Percentiles rank a stretch among this genome's conserved stretches.
phyloP scores from a whole-genome alignment of 2,329 filamentous ascomycete species.

The Thelonectria blattea region DNA sequence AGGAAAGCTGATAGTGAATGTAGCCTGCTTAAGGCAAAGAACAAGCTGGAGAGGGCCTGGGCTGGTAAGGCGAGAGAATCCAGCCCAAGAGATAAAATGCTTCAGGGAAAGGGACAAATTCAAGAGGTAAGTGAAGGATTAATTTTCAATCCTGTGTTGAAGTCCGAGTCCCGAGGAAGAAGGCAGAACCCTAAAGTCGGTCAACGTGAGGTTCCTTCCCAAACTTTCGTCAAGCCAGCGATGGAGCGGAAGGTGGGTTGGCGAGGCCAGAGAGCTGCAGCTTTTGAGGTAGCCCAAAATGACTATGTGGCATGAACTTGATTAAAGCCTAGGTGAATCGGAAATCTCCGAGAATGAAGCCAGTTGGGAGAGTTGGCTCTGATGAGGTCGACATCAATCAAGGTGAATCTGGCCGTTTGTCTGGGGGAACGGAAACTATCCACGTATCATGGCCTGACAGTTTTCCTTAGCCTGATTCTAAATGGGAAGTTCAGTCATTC shows the following conservation, averaged over 20 bases:
- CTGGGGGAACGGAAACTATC: too few species aligned
- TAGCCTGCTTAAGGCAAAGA: not conserved
- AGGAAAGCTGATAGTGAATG: slow-evolving; percentile 9
- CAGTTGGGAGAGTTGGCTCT: too few species aligned
- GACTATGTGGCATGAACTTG: too few species aligned
- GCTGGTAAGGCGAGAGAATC: slow-evolving; percentile 10
- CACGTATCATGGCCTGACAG: too few species aligned
- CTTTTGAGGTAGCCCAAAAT: too few species aligned
- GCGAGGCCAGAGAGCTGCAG: not conserved
- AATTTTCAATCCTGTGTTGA: not conserved
- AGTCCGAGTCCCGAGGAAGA: not conserved
- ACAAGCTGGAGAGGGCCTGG: slow-evolving; percentile 1
- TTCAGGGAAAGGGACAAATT: not conserved
- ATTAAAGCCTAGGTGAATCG: too few species aligned
- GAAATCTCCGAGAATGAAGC: too few species aligned
- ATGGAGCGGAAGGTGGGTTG: too few species aligned
- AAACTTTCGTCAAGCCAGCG: not conserved
- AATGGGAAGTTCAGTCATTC: too few species aligned
- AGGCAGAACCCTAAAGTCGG: not conserved
- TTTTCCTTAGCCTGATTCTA: too few species aligned
- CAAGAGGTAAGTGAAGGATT: not conserved
- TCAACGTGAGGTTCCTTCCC: not conserved
- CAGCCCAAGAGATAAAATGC: slow-evolving; percentile 9
- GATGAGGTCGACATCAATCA: too few species aligned
- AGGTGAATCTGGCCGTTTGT: too few species aligned